Percentiles rank a stretch among this genome's conserved stretches.
Conservation (phyloP, 306 rosid species). For the Chamaecrista fasciculata region DNA sequence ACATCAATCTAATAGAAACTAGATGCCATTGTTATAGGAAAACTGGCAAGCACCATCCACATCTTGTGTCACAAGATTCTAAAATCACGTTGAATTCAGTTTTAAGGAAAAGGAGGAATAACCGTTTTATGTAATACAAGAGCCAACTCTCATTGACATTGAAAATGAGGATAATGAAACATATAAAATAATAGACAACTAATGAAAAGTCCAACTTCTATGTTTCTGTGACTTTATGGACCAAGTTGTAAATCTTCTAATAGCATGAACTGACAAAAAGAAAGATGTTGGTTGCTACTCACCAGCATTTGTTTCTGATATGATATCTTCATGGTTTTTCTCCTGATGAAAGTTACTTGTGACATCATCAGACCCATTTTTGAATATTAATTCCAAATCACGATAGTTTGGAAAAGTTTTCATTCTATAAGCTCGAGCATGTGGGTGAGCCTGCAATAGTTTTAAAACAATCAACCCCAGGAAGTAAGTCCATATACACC, state of each 20-base stretch:
- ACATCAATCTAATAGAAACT: not conserved
- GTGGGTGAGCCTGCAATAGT: constrained; percentile 53
- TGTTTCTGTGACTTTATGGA: not conserved
- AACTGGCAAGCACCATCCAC: not conserved
- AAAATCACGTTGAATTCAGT: not conserved
- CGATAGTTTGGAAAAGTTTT: constrained; percentile 65
- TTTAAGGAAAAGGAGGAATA: not conserved
- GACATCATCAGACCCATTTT: constrained; percentile 40
- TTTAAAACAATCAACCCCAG: constrained; percentile 11
- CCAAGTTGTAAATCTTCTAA: not conserved
- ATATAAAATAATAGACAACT: not conserved
- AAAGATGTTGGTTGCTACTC: constrained; percentile 33
- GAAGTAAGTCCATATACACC: constrained; percentile 10
- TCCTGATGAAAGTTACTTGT: constrained; percentile 38
- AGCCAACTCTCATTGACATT: constrained; percentile 2
- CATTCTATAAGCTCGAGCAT: constrained; percentile 61
- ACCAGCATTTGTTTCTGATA: constrained; percentile 47
- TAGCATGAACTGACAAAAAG: not conserved
- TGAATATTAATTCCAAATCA: constrained; percentile 62
- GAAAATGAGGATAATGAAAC: not conserved
- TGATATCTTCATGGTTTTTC: constrained; percentile 38
- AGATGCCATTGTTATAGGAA: not conserved
- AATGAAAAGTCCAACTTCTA: constrained; percentile 9
- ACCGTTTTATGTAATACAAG: not conserved
- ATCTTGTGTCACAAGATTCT: not conserved